Evolutionary conservation across 805 yeast genomes (phyloP), one percentile per base, ranked within the genome.

Genomic region (Saccharomycopsis fermentans): DNA sequence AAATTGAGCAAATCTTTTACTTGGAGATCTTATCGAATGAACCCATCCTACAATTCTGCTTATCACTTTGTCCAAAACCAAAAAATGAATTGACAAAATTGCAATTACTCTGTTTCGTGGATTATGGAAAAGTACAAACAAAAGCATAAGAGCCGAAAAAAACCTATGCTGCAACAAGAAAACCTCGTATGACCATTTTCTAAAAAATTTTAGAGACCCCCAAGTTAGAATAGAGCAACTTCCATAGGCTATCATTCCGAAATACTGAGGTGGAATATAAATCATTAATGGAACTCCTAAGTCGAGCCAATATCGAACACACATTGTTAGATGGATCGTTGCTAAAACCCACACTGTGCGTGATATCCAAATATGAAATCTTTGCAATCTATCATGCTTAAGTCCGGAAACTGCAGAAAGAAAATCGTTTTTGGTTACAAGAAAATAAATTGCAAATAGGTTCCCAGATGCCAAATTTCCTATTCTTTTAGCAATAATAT

Each of bases 181-280:
- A 59, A 75, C 65, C 47, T 77, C 81, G 60, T 70, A 77, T 3
- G 78, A 73, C 55, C 67, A 67, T 55, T 65, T 69, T 58, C 81
- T 62, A 11, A 77, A 64, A 37, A 71, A 64, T 56, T 67, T 69
- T 17, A 72, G 48, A 37, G 75, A 70, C 4, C 71, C 76, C 67
- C 73, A 69, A 9, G 70, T 70, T 56, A 77, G 63, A 51, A 75
- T 53, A 26, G 68, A 69, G 64, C 76, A 69, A 50, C 72, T 66
- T 5, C 68, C 70, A 59, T 71, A 74, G 2, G 80, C 74, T 52
- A 78, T 77, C 65, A 74, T 70, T 8, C 81, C 82, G 66, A 77
- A 77, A n/a, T 74, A 74, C 59, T 74, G 78, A 0, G 81, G 81
- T 4, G 82, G 81, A 50, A 77, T 77, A 24, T 64, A 51, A 9